phyloP scores from a whole-genome alignment of 2,329 filamentous ascomycete genomes.

The Arthrobotrys entomopaga region DNA sequence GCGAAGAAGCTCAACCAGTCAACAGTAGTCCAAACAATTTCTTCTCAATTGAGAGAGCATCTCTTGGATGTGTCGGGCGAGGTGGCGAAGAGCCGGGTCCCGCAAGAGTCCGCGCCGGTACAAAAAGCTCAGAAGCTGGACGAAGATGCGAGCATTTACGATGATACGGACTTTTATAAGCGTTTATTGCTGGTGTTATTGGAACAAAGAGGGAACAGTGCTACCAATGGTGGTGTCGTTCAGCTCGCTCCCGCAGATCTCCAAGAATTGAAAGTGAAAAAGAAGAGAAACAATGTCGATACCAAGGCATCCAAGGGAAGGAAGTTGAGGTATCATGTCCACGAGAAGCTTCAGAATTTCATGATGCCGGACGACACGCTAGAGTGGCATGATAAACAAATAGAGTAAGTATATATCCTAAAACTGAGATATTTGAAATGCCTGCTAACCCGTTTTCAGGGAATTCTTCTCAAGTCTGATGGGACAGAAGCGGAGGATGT shows the following conservation, averaged over 20 bases:
- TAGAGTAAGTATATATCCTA: constrained; percentile 66
- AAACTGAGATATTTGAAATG: not conserved
- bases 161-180: constrained; percentile 95
- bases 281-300: constrained; percentile 83
- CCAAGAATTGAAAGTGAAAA: constrained; percentile 66
- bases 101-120: constrained; percentile 51
- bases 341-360: constrained; percentile 97
- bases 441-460: constrained; percentile 35
- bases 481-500: constrained; percentile 64
- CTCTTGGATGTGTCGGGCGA: constrained; percentile 75
- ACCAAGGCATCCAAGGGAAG: constrained; percentile 94
- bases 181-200: constrained; percentile 91
- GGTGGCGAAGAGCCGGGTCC: constrained; percentile 69
- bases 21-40: constrained; percentile 70
- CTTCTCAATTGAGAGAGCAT: constrained; percentile 75
- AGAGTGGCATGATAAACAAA: constrained; percentile 80
- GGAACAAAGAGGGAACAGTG: constrained; percentile 80
- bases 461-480: constrained; percentile 67
- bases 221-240: constrained; percentile 65
- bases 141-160: constrained; percentile 75
- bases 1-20: constrained; percentile 71
- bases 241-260: constrained; percentile 69
- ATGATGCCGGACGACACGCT: constrained; percentile 90
- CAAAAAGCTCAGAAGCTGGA: constrained; percentile 65
- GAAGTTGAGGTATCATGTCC: constrained; percentile 92